Evolutionary conservation across 1,139 yeast species (phyloP).

Genomic region (Geotrichum aggregatum): DNA sequence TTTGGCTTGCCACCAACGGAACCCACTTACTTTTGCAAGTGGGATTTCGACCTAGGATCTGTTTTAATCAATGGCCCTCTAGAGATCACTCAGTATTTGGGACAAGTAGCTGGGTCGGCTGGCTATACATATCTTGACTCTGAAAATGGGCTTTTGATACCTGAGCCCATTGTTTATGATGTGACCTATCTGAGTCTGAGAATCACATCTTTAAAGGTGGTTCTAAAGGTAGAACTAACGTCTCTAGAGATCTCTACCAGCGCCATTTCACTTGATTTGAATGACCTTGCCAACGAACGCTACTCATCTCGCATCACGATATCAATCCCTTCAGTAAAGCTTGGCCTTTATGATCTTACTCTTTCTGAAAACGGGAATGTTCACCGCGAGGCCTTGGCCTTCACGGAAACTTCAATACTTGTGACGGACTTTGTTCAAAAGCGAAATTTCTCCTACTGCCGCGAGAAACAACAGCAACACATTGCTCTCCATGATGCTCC

Average conservation of each 20-base stretch:
- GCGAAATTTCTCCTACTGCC: conserved; percentile 46
- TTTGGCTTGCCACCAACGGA: conserved; percentile 88
- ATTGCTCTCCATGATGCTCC: conserved; percentile 73
- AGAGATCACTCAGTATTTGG: conserved; percentile 47
- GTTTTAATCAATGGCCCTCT: conserved; percentile 54
- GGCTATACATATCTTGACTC: conserved; percentile 63
- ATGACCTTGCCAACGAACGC: conserved; percentile 66
- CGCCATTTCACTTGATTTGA: conserved; percentile 47
- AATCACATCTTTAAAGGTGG: conserved; percentile 29
- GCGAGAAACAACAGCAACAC: conserved; percentile 59
- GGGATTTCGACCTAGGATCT: conserved; percentile 74
- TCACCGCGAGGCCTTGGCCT: conserved; percentile 31
- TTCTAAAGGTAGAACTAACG: conserved; percentile 35
- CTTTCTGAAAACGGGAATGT: conserved; percentile 8
- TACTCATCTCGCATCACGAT: conserved; percentile 57
- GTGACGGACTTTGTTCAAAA: conserved; percentile 60
- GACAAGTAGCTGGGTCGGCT: conserved; percentile 46
- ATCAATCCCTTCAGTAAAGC: conserved; percentile 46
- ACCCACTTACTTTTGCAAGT: conserved; percentile 81
- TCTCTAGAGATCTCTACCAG: conserved; percentile 34
- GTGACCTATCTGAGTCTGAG: conserved; percentile 52
- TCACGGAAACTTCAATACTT: conserved; percentile 52
- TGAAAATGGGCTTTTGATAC: conserved; percentile 66
- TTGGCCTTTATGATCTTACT: conserved; percentile 35
- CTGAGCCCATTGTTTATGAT: conserved; percentile 59